These are phyloP conservation scores for Penicillium cosmopolitanum DNA, from an alignment of 495 filamentous ascomycete species.

Conservation along the genomic window DNA sequence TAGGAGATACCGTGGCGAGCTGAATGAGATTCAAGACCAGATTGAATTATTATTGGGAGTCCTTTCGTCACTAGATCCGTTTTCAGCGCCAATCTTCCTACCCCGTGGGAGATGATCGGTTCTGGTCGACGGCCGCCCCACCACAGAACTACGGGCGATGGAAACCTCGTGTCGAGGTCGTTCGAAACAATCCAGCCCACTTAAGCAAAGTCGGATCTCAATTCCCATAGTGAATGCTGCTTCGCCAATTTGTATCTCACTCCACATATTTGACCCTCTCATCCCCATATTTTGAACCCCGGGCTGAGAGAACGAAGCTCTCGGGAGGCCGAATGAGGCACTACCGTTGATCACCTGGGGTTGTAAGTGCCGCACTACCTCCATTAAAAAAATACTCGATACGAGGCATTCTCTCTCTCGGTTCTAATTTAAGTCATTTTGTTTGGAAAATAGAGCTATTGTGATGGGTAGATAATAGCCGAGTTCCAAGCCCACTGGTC, in stretches of 20 bases:
- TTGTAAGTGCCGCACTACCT: background rate
- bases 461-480: background rate
- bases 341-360: background rate
- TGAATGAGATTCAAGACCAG: background rate
- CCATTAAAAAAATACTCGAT: background rate
- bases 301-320: background rate
- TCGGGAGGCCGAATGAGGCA: background rate
- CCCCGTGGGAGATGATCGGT: background rate
- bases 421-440: background rate
- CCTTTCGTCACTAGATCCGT: slow-evolving; percentile 10
- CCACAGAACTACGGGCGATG: background rate
- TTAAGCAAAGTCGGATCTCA: background rate
- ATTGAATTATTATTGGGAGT: background rate
- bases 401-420: background rate
- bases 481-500: background rate
- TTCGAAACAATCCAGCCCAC: background rate
- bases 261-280: slow-evolving; percentile 1
- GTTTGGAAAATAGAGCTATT: background rate
- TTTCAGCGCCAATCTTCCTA: slow-evolving; percentile 6
- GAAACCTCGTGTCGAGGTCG: slow-evolving; percentile 3
- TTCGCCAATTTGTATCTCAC: background rate
- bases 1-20: slow-evolving; percentile 1
- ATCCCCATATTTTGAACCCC: background rate
- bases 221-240: background rate
- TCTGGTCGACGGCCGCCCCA: slow-evolving; percentile 3